Percentiles rank a stretch among this genome's conserved stretches.
phyloP scores from a whole-genome alignment of 1,284 basidiomycete genomes.

The Ganoderma lingzhi region DNA sequence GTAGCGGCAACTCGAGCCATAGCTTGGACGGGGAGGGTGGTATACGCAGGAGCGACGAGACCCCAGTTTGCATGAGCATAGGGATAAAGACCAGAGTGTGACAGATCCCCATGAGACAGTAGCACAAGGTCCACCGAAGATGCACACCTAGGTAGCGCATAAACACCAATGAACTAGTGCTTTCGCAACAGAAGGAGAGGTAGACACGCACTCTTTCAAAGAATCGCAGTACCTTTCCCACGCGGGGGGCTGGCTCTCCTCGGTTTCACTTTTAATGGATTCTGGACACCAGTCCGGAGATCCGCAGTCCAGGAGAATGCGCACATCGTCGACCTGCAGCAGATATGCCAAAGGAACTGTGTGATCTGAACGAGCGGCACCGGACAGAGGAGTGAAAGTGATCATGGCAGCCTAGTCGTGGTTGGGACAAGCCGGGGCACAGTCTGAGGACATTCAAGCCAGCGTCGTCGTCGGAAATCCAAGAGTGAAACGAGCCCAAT shows the following conservation, averaged over 20 bases:
- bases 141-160: slow-evolving; percentile 58
- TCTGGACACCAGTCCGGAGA: slow-evolving; percentile 86
- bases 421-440: neutral
- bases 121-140: slow-evolving; percentile 87
- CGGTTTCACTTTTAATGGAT: slow-evolving; percentile 47
- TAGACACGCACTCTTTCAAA: slow-evolving; percentile 65
- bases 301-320: slow-evolving; percentile 95
- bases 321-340: slow-evolving; percentile 93
- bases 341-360: slow-evolving; percentile 83
- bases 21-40: slow-evolving; percentile 94
- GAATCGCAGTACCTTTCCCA: slow-evolving; percentile 73
- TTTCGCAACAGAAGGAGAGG: neutral
- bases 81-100: slow-evolving; percentile 90
- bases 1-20: slow-evolving; percentile 93
- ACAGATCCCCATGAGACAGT: slow-evolving; percentile 92
- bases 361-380: slow-evolving; percentile 75
- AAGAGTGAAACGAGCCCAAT: neutral
- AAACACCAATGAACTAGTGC: slow-evolving; percentile 2
- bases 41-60: slow-evolving; percentile 93
- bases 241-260: slow-evolving; percentile 47
- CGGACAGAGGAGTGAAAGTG: slow-evolving; percentile 90
- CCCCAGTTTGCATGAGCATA: slow-evolving; percentile 92
- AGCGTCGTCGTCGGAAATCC: neutral
- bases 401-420: slow-evolving; percentile 67
- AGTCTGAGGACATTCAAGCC: slow-evolving; percentile 15